phyloP scores from a whole-genome alignment of 2,329 filamentous ascomycete genomes.

The Nothopassalora personata region DNA sequence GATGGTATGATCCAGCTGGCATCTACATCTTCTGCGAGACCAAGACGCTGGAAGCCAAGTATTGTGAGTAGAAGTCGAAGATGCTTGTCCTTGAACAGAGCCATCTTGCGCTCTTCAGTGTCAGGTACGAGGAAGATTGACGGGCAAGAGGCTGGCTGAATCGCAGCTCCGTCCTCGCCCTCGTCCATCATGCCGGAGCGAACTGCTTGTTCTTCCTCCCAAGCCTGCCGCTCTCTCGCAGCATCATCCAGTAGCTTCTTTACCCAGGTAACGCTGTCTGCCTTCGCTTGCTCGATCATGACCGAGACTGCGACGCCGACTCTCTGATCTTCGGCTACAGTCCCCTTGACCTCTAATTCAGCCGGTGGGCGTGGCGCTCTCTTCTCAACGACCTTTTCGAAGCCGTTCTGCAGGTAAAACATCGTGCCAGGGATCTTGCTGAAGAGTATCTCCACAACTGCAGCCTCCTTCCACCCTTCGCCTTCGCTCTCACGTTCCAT shows the following conservation, averaged over 20 bases:
- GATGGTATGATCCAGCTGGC: slow-evolving; percentile 74
- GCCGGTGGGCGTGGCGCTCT: slow-evolving; percentile 65
- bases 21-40: slow-evolving; percentile 65
- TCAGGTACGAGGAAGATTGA: slow-evolving; percentile 57
- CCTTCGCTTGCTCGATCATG: slow-evolving; percentile 72
- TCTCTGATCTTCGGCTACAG: slow-evolving; percentile 58
- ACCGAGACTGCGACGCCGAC: slow-evolving; percentile 75
- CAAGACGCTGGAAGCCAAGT: slow-evolving; percentile 62
- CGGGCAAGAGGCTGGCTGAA: slow-evolving; percentile 40
- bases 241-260: slow-evolving; percentile 65
- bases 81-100: slow-evolving; percentile 85
- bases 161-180: slow-evolving; percentile 13
- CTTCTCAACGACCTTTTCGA: slow-evolving; percentile 69
- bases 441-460: slow-evolving; percentile 89
- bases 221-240: slow-evolving; percentile 66
- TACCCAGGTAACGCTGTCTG: slow-evolving; percentile 74
- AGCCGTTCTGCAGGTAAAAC: slow-evolving; percentile 85
- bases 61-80: slow-evolving; percentile 78
- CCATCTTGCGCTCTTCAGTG: slow-evolving; percentile 60
- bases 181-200: slow-evolving; percentile 40
- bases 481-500: slow-evolving; percentile 40
- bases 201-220: slow-evolving; percentile 67
- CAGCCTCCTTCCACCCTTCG: slow-evolving; percentile 68
- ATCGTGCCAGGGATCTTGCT: slow-evolving; percentile 81
- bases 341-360: slow-evolving; percentile 75